These are phyloP conservation scores for Amphicarpaea edgeworthii DNA, from an alignment of 306 rosid species.

Conservation along the genomic window DNA sequence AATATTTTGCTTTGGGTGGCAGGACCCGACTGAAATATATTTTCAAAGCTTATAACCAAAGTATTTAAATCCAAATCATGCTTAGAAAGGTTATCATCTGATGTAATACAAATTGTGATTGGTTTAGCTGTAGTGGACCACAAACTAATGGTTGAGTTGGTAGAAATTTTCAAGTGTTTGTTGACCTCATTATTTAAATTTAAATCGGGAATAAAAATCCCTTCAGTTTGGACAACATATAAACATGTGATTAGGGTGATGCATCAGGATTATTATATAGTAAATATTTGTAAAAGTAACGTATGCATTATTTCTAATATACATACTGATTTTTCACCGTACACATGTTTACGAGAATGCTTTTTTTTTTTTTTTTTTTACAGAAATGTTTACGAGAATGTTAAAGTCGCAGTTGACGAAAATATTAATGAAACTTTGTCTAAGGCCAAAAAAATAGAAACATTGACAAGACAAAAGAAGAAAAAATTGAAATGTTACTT, in stretches of 20 bases:
- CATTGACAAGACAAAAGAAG: not conserved
- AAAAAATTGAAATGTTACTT: not conserved
- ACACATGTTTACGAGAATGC: not conserved
- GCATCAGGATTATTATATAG: no score
- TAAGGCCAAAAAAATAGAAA: not conserved
- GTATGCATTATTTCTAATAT: not conserved
- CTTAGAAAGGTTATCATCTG: slow-evolving; percentile 2
- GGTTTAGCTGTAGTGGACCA: not conserved
- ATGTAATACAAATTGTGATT: not conserved
- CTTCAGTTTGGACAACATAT: not conserved
- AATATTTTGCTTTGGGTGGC: slow-evolving; percentile 5
- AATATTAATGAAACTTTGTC: not conserved
- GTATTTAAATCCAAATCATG: slow-evolving; percentile 9
- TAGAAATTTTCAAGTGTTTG: not conserved
- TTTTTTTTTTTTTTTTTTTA: no score
- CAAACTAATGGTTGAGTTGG: slow-evolving; percentile 10
- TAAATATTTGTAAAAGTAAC: no score
- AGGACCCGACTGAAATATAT: not conserved
- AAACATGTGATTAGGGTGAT: not conserved
- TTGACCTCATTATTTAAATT: not conserved
- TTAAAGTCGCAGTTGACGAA: not conserved
- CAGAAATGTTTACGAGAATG: not conserved
- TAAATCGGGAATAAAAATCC: not conserved
- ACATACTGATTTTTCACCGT: not conserved
- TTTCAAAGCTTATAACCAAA: not conserved